phyloP scores from a whole-genome alignment of 208 protist genomes.

The Crithidia sp. region DNA sequence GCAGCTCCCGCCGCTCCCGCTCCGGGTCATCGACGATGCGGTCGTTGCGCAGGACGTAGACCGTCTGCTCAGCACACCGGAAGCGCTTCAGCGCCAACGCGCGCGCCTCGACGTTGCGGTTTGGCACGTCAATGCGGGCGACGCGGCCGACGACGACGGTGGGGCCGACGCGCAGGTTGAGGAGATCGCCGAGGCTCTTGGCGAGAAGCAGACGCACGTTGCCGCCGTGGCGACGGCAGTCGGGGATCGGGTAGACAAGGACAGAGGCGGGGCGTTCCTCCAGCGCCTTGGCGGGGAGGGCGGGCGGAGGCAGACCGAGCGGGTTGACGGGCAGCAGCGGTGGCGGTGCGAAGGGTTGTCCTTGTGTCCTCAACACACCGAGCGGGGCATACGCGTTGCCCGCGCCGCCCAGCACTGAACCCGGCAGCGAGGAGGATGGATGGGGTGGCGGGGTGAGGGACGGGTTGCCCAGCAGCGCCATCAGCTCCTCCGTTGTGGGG shows the following conservation, averaged over 20 bases:
- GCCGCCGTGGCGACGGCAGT: constrained; percentile 36
- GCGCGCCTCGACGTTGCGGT: constrained; percentile 82
- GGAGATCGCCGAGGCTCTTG: constrained; percentile 79
- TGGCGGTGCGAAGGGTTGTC: not conserved
- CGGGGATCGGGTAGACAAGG: constrained; percentile 82
- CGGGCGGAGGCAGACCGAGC: constrained; percentile 59
- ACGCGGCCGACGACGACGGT: constrained; percentile 82
- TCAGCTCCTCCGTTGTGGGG: constrained; percentile 59
- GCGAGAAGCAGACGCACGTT: constrained; percentile 81
- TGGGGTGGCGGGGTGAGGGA: not conserved
- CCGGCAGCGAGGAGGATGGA: not conserved
- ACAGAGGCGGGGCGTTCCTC: constrained; percentile 78
- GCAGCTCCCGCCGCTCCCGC: constrained; percentile 21
- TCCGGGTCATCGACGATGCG: constrained; percentile 83
- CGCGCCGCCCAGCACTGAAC: not conserved
- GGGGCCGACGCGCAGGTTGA: constrained; percentile 85
- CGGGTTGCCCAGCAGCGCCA: constrained; percentile 61
- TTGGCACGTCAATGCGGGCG: constrained; percentile 83
- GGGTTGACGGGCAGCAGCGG: constrained; percentile 4
- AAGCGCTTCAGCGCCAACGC: constrained; percentile 82
- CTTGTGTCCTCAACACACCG: not conserved
- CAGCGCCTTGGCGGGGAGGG: constrained; percentile 70
- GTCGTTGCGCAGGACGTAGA: constrained; percentile 91
- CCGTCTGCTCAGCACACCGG: constrained; percentile 62
- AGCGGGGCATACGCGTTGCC: not conserved